These are phyloP conservation scores for Triglochin maritima DNA, from an alignment of 106 monocot genomes.

Conservation along the genomic window DNA sequence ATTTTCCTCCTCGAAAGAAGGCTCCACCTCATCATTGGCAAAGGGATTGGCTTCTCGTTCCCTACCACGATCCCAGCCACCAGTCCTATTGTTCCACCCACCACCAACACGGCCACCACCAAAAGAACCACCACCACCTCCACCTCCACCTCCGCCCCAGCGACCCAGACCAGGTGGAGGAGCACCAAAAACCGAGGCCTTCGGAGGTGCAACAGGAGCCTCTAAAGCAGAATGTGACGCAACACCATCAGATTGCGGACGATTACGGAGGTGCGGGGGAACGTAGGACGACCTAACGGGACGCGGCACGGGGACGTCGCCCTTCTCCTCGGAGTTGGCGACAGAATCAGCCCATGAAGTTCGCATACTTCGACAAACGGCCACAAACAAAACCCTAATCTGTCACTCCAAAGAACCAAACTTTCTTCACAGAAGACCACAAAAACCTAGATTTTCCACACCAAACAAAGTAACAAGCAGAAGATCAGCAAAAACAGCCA, in stretches of 20 bases:
- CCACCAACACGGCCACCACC: conserved; percentile 13
- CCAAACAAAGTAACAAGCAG: too few species aligned
- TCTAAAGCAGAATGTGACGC: neutral
- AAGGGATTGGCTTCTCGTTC: conserved; percentile 45
- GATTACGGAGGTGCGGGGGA: conserved; percentile 31
- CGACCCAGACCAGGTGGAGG: conserved; percentile 18
- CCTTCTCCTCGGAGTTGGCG: conserved; percentile 8
- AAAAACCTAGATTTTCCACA: too few species aligned
- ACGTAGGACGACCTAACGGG: conserved; percentile 22
- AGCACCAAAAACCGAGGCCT: conserved; percentile 8
- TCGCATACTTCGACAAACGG: conserved; percentile 15
- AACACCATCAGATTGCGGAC: conserved; percentile 3
- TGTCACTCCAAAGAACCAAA: neutral
- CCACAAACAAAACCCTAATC: neutral
- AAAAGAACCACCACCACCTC: conserved; percentile 5
- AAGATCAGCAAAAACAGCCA: too few species aligned
- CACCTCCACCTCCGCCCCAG: conserved; percentile 10
- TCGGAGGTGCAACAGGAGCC: neutral
- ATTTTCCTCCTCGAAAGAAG: conserved; percentile 41
- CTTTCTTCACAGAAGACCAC: too few species aligned
- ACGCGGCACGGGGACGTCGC: conserved; percentile 8
- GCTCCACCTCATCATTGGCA: conserved; percentile 31
- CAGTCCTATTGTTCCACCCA: conserved; percentile 45
- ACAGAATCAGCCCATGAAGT: conserved; percentile 34
- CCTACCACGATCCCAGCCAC: conserved; percentile 45